A percentile compares a stretch with the other conserved stretches of the same genome.
These are phyloP conservation scores for Smallanthus sonchifolius DNA, from an alignment of 129 eudicot genomes.

Conservation along the genomic window DNA sequence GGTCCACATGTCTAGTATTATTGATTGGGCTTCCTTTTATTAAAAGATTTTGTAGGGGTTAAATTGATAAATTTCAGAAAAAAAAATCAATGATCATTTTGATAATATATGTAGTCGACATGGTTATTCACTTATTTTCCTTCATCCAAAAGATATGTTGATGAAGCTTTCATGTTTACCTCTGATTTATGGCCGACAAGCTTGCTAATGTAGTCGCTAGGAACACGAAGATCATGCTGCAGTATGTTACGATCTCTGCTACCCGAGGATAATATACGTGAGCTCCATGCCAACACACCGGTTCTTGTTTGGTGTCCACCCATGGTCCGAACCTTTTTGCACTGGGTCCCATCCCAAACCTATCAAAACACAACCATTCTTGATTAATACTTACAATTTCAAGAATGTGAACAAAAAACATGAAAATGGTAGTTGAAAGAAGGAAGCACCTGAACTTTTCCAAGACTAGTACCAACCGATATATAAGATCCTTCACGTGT, in stretches of 20 bases:
- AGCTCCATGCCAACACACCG: constrained; percentile 94
- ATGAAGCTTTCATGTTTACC: constrained; percentile 33
- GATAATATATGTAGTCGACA: no score
- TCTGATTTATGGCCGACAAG: constrained; percentile 97
- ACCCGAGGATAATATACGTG: constrained; percentile 87
- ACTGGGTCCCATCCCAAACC: constrained; percentile 99
- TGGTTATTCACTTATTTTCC: no score
- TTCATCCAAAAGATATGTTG: neutral
- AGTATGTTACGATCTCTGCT: constrained; percentile 97
- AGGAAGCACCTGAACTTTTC: constrained; percentile 83
- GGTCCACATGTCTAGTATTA: no score
- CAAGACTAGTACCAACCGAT: constrained; percentile 84
- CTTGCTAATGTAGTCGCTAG: constrained; percentile 84
- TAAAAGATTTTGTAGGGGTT: no score
- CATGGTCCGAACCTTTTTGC: constrained; percentile 90
- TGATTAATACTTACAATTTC: neutral
- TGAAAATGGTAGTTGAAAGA: neutral
- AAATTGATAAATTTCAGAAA: no score
- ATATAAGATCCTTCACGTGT: constrained; percentile 95
- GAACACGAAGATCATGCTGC: constrained; percentile 92
- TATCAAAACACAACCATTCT: neutral
- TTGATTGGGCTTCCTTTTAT: no score
- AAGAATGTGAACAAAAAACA: neutral
- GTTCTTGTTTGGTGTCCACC: constrained; percentile 96
- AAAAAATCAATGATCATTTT: no score